These are phyloP conservation scores for Sideroxylon spinosum DNA, from an alignment of 179 eudicot species.

Conservation along the genomic window DNA sequence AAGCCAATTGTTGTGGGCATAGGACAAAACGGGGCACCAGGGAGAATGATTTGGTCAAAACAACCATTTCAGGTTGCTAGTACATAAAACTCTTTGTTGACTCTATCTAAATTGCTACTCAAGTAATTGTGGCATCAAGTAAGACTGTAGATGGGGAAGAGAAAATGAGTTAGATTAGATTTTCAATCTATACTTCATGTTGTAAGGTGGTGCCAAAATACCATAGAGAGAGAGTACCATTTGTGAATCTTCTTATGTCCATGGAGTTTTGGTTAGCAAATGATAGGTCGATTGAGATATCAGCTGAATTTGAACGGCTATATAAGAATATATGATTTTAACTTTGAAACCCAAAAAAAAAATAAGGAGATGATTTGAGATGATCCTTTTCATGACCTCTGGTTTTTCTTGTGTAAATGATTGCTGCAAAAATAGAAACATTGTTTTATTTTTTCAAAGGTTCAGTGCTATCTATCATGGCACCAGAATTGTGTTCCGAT, in stretches of 20 bases:
- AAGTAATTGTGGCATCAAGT: constrained; percentile 10
- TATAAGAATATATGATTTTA: constrained; percentile 1
- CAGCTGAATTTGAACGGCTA: constrained; percentile 17
- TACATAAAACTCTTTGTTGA: constrained; percentile 4
- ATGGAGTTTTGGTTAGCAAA: constrained; percentile 11
- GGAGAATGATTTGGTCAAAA: constrained; percentile 14
- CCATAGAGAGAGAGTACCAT: constrained; percentile 3
- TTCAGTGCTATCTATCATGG: background rate
- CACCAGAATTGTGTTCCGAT: background rate
- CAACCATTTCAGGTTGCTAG: background rate
- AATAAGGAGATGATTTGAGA: constrained; percentile 3
- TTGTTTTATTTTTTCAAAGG: background rate
- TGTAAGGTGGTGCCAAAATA: constrained; percentile 9
- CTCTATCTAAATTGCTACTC: constrained; percentile 15
- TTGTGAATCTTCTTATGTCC: constrained; percentile 12
- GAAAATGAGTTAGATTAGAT: constrained; percentile 12
- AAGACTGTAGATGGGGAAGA: constrained; percentile 14
- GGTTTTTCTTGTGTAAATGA: constrained; percentile 8
- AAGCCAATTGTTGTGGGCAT: background rate
- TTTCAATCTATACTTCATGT: constrained; percentile 17
- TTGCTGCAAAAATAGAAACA: constrained; percentile 5
- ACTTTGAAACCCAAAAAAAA: too few relatives aligned
- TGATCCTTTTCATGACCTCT: background rate
- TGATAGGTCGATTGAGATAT: constrained; percentile 20
- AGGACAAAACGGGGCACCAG: background rate